Conservation (phyloP, 805 yeast genomes). For the Saccharomyces eubayanus region DNA sequence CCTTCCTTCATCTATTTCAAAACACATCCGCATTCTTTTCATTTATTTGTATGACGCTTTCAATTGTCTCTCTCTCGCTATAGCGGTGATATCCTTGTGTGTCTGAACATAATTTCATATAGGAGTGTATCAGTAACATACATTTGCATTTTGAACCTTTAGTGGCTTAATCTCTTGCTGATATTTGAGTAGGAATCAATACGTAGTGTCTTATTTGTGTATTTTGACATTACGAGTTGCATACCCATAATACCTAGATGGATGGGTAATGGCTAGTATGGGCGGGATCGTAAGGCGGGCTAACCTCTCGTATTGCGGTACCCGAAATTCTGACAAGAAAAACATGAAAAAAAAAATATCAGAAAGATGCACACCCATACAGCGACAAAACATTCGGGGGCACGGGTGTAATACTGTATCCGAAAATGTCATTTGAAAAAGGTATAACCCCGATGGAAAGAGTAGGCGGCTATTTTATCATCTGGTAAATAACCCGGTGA, state of each 20-base stretch:
- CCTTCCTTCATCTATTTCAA: not conserved
- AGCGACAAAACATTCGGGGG: not conserved
- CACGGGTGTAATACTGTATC: not conserved
- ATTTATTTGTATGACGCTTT: not conserved
- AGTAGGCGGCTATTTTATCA: not conserved
- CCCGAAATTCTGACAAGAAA: not conserved
- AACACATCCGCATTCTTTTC: not conserved
- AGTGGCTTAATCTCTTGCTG: conserved; percentile 5
- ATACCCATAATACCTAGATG: not conserved
- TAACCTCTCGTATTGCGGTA: not conserved
- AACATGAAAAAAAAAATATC: not conserved
- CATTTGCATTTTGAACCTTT: conserved; percentile 40
- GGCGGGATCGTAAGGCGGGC: not conserved
- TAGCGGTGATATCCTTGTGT: not conserved
- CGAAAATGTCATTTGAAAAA: not conserved
- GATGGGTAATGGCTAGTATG: not conserved
- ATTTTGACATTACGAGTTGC: not conserved
- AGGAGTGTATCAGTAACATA: conserved; percentile 24
- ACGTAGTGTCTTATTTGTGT: not conserved
- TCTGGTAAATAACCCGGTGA: not conserved
- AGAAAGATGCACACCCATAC: not conserved
- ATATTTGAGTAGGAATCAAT: not conserved
- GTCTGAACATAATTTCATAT: not conserved
- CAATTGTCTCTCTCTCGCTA: not conserved
- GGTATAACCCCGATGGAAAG: not conserved